Evolutionary conservation across 805 yeast species (phyloP).

Genomic region (Wickerhamomyces sydowiorum): DNA sequence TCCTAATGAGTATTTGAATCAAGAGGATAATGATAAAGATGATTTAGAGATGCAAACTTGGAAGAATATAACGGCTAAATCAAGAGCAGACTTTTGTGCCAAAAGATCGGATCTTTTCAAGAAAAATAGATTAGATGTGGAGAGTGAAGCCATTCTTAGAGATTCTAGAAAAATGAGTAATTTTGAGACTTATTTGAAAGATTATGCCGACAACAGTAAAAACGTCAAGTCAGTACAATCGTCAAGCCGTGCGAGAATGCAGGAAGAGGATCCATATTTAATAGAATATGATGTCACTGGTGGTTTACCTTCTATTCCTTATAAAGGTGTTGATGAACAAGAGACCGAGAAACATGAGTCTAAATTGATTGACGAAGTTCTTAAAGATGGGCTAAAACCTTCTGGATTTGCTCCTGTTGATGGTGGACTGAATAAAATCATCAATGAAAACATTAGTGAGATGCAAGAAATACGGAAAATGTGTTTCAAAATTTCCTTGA

Average conservation of each 20-base stretch:
- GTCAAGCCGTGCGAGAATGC: not conserved
- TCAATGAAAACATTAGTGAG: constrained; percentile 61
- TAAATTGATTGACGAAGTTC: constrained; percentile 32
- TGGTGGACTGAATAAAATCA: constrained; percentile 54
- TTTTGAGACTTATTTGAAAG: constrained; percentile 28
- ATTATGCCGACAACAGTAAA: constrained; percentile 29
- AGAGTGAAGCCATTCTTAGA: constrained; percentile 66
- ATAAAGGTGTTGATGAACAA: constrained; percentile 46
- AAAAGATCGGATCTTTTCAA: constrained; percentile 64
- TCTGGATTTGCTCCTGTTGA: constrained; percentile 37
- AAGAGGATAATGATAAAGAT: constrained; percentile 52
- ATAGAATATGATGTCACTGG: constrained; percentile 83
- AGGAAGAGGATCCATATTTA: constrained; percentile 45
- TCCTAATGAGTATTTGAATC: constrained; percentile 36
- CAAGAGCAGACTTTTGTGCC: constrained; percentile 69
- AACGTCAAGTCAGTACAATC: constrained; percentile 4
- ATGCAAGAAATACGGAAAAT: constrained; percentile 86
- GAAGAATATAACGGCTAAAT: constrained; percentile 76
- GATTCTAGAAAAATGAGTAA: constrained; percentile 64
- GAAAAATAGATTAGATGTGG: constrained; percentile 49
- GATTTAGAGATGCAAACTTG: constrained; percentile 79
- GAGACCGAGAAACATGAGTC: constrained; percentile 40
- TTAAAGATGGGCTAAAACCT: constrained; percentile 29
- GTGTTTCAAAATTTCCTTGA: constrained; percentile 82
- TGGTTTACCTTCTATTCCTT: constrained; percentile 64